Evolutionary conservation across 768 basidiomycete genomes (phyloP), one percentile per base, ranked within the genome.

Genomic region (Melanogaster broomeanus): DNA sequence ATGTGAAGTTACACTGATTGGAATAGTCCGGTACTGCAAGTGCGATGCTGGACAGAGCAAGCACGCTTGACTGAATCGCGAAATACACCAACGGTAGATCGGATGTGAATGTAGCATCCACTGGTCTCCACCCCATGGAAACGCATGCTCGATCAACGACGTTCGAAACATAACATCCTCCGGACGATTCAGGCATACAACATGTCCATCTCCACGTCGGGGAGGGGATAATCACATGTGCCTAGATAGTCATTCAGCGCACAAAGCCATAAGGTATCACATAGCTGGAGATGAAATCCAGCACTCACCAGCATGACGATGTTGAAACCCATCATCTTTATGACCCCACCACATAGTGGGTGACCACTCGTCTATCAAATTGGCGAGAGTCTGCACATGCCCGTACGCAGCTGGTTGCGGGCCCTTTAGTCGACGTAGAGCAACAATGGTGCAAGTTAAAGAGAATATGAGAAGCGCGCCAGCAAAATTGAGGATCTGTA

Each of bases 331-430:
- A 12, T 13, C 28, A 1, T 39, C 37, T n/a, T 67, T 69, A 19
- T 59, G 56, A 16, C 62, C 67, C 61, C 67, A 69, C 66, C 67
- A 63, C 56, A 69, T 65, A 7, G 51, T 64, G 1, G 59, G 50
- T n/a, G 66, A 65, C 71, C 71, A 67, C n/a, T 72, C 68, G 48
- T 72, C 71, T 31, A 70, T 58, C 49, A 71, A 49, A 42, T 71
- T 68, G 3, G 63, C 67, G 15, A 72, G 59, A 15, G 66, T 72
- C 41, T 70, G 65, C 2, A 72, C 43, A 19, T 71, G 68, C 3
- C 70, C 68, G 24, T 71, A 72, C n/a, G 64, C 56, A 4, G 61
- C 65, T 0, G 63, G 70, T 33, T 71, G 70, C 0, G 59, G 55
- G 3, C 67, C 67, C 16, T 37, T 51, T 8, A 59, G 67, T 25